Evolutionary conservation across 2,329 filamentous ascomycete genomes (phyloP), one percentile per base, ranked within the genome.

Genomic region (Pseudopyricularia cyperi): DNA sequence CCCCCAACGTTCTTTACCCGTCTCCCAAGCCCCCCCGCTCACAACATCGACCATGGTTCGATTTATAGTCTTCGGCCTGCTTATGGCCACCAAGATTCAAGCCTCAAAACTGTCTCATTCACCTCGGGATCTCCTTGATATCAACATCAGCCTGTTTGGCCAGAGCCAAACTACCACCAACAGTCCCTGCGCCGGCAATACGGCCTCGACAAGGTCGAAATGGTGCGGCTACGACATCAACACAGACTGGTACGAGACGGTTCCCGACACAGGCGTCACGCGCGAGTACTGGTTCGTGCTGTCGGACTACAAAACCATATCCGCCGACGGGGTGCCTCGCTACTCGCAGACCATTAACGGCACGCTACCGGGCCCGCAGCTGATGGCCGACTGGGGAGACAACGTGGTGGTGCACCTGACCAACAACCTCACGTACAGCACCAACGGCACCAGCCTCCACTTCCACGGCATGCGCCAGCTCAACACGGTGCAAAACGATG

Each of bases 381-480:
- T 66, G 54, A 54, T 60, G 22, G 64, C 63, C 30, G 61, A 65
- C 55, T 66, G 64, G 64, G 68, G 68, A 30, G 68, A 71, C 55
- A 61, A 59, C 3, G 57, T 70, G 48, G 56, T 62, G 11, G 55
- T 66, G 12, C 61, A 63, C 32, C 60, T 66, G 15, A 64, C 59
- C 55, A 71, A 71, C 57, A 54, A 60, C 61, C 61, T 1, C 54
- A 71, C 7, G 9, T 9, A 24, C 17, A 46, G 55, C 8, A 61
- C 71, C 55, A 83, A 84, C 50, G 79, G 79, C 32, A 83, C 79
- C 7, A 71, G 71, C 8, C 75, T 83, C 17, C 81, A 85, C 59
- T 84, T 73, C 66, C 80, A 85, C 58, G 82, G 79, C 22, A 66
- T 85, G 33, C 72, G 76, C 7, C 78, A 84, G 59, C 67, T 72